Evolutionary conservation across 176 grass and related monocot species (phyloP), one percentile per base, ranked within the genome.

Genomic region (Avena sativa): DNA sequence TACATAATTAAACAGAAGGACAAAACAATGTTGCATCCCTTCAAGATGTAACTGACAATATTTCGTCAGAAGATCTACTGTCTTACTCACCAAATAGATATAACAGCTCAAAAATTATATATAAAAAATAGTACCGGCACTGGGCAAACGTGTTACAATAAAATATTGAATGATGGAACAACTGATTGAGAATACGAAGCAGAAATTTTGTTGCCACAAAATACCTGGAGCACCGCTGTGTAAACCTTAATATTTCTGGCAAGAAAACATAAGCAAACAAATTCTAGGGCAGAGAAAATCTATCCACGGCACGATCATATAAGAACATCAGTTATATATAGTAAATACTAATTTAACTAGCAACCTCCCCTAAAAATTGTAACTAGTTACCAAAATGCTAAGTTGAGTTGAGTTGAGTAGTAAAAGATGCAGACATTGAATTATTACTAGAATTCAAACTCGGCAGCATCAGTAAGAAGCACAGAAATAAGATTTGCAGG

Each of bases 81-180:
- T 48, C 79, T 80, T 80, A 14, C 38, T 48, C 44, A 81, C 21
- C 60, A 65, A 65, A 65, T 30, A 65, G 40, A 48, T 66, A 63
- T 25, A 63, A 2, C 58, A 80, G 58, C 52, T 71, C 32, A 19
- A 4, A 8, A 44, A 71, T 16, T 11, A 40, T 21, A 71, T 28
- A 43, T 43, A 43, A 61, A 14, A 83, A 44, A 66, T 26, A 44
- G 23, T 17, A 71, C 16, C 12, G 5, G 36, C 5, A 73, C 56
- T 47, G n/a, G 36, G 68, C 20, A 83, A 84, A 21, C 21, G 6
- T 48, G 26, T 30, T 84, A 47, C 44, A 25, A 9, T 17, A 74
- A 36, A 9, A 60, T 46, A 61, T 19, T 3, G 1, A 12, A 74
- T 20, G 78, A 19, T 20, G 61, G 21, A 73, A 60, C 15, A 84